Evolutionary conservation across 2,329 filamentous ascomycete species (phyloP), one percentile per base, ranked within the genome.

Genomic region (Saccharata proteae): DNA sequence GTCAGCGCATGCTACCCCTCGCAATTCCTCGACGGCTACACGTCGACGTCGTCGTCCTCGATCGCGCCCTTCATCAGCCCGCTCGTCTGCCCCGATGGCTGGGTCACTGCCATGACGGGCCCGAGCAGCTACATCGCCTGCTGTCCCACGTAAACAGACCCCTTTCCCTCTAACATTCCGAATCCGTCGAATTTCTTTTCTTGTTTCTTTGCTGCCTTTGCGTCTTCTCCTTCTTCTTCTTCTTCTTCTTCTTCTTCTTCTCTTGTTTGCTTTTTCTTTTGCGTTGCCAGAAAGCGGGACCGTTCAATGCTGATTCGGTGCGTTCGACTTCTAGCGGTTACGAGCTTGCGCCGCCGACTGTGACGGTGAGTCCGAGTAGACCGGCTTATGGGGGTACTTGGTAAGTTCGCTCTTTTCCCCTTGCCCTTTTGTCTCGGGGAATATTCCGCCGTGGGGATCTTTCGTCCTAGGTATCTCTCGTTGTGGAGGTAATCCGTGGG

Each of bases 361-460:
- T 30, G 1, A 41, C 39, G 9, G 23, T 43, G 3, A 38, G 45
- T 19, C 22, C 36, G 10, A 36, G 39, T 16, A 40, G 46, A 11
- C 46, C 46, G 11, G 42, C 32, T 11, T 49, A 49, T 24, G 46
- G 46, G 9, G 46, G 45, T 4, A 46, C 43, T 7, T 49, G 46
- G n/a, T n/a, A n/a, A n/a, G n/a, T n/a, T n/a, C n/a, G n/a, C n/a
- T n/a, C n/a, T n/a, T n/a, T n/a, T n/a, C n/a, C n/a, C n/a, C n/a
- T n/a, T n/a, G n/a, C n/a, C n/a, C n/a, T n/a, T n/a, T n/a, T n/a
- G n/a, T n/a, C n/a, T n/a, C n/a, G n/a, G n/a, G n/a, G n/a, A n/a
- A n/a, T n/a, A n/a, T n/a, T n/a, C n/a, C n/a, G n/a, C n/a, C n/a
- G n/a, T n/a, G n/a, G n/a, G n/a, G n/a, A n/a, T n/a, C n/a, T n/a